Percentiles rank a stretch among this genome's conserved stretches.
phyloP scores from a whole-genome alignment of 2,329 filamentous ascomycete species.

The Bipolaris oryzae region DNA sequence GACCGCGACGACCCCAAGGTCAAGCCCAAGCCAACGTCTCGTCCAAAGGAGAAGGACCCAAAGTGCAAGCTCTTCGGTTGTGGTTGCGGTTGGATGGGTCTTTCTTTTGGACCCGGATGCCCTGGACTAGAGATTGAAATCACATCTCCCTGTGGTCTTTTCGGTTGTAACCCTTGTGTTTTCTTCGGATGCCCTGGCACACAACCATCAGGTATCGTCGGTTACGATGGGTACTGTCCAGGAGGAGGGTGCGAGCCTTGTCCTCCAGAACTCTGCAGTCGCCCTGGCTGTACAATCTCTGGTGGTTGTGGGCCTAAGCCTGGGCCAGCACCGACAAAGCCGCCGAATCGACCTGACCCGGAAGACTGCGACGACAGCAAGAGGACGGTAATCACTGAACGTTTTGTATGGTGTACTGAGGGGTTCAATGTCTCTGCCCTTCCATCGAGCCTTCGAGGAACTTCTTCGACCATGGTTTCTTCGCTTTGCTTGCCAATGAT shows the following conservation, averaged over 20 bases:
- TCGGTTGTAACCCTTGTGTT: constrained; percentile 25
- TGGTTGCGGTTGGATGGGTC: constrained; percentile 34
- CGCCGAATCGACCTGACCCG: constrained; percentile 11
- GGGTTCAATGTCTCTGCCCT: constrained; percentile 18
- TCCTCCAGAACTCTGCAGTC: constrained; percentile 25
- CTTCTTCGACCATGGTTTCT: constrained; percentile 20
- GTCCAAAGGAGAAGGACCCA: constrained; percentile 3
- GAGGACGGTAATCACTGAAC: constrained; percentile 32
- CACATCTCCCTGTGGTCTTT: constrained; percentile 20
- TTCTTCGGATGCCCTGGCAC: constrained; percentile 22
- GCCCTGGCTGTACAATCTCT: constrained; percentile 16
- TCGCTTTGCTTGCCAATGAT: constrained; percentile 25
- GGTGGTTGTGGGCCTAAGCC: constrained; percentile 29
- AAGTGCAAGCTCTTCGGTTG: constrained; percentile 29
- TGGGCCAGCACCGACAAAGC: constrained; percentile 22
- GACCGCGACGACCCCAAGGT: constrained; percentile 8
- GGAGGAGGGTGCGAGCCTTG: constrained; percentile 23
- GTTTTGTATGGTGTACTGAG: constrained; percentile 27
- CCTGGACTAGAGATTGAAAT: constrained; percentile 6
- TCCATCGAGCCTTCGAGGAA: constrained; percentile 1
- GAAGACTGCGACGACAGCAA: constrained; percentile 27
- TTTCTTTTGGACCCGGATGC: constrained; percentile 28
- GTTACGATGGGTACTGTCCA: constrained; percentile 28
- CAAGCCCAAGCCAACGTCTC: constrained; percentile 11
- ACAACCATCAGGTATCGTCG: constrained; percentile 17